Conservation (phyloP, 164 flowering plant species). For the Cinnamomum micranthum region DNA sequence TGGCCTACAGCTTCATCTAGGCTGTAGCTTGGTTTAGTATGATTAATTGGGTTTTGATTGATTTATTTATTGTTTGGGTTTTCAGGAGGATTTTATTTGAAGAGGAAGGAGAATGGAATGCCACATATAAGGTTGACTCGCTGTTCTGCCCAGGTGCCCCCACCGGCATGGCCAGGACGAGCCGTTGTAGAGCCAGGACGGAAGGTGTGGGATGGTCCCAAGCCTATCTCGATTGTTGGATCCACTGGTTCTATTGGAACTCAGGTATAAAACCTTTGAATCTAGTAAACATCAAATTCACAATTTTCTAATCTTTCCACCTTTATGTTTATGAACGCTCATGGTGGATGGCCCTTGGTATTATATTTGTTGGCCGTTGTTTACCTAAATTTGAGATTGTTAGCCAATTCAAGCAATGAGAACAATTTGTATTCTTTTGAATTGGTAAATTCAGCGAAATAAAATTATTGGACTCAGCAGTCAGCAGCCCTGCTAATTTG, state of each 20-base stretch:
- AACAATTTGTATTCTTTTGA: not conserved
- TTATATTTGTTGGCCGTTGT: too few relatives aligned
- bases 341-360: too few relatives aligned
- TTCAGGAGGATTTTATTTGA: conserved; percentile 47
- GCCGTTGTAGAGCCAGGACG: conserved; percentile 54
- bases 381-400: too few relatives aligned
- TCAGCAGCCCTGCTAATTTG: not conserved
- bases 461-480: not conserved
- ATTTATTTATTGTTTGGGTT: not conserved
- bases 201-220: conserved; percentile 82
- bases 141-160: conserved; percentile 62
- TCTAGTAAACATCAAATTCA: not conserved
- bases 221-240: conserved; percentile 91
- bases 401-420: too few relatives aligned
- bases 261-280: conserved; percentile 46
- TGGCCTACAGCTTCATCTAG: not conserved
- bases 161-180: conserved; percentile 99
- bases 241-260: conserved; percentile 99
- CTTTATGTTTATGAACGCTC: too few relatives aligned
- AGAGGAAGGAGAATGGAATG: conserved; percentile 45
- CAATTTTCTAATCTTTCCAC: too few relatives aligned
- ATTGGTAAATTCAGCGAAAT: not conserved
- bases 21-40: not conserved
- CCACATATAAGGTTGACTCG: conserved; percentile 36
- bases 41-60: not conserved